phyloP scores from a whole-genome alignment of 2,329 filamentous ascomycete species.

The Seiridium cupressi region DNA sequence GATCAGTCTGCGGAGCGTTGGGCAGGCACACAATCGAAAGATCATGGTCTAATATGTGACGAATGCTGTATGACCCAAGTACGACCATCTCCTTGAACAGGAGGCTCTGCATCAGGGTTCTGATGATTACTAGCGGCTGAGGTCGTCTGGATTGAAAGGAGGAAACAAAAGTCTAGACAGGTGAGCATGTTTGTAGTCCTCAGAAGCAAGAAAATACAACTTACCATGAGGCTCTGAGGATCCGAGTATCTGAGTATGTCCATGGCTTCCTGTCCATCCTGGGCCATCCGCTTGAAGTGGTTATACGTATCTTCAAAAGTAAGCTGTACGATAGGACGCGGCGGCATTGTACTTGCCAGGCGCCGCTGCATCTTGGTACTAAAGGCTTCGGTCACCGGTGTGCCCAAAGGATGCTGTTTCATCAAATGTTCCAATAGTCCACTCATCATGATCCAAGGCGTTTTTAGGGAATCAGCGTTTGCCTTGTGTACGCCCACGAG shows the following conservation, averaged over 20 bases:
- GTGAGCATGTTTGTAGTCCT: background rate
- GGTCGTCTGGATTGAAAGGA: constrained; percentile 77
- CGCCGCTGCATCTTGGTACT: constrained; percentile 89
- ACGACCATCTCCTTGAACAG: constrained; percentile 72
- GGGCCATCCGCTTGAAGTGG: constrained; percentile 68
- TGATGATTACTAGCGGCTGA: constrained; percentile 79
- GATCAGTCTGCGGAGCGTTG: constrained; percentile 67
- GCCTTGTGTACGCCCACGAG: constrained; percentile 41
- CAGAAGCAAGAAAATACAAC: constrained; percentile 18
- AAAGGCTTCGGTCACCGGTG: constrained; percentile 73
- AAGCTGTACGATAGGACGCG: constrained; percentile 80
- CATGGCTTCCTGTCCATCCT: constrained; percentile 68
- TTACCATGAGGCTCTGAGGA: constrained; percentile 67
- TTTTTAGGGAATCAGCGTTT: constrained; percentile 44
- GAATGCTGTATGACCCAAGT: constrained; percentile 65
- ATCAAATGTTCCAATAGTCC: constrained; percentile 54
- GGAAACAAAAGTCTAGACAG: constrained; percentile 66
- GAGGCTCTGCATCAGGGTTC: constrained; percentile 74
- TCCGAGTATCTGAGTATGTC: constrained; percentile 67
- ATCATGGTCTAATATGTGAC: constrained; percentile 78
- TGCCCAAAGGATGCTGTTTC: constrained; percentile 60
- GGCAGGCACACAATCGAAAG: constrained; percentile 76
- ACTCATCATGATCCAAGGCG: constrained; percentile 51
- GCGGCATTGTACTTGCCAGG: constrained; percentile 89
- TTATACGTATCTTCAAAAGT: constrained; percentile 69